Evolutionary conservation across 1,284 basidiomycete genomes (phyloP), one percentile per base, ranked within the genome.

Genomic region (Cryptococcus sp.): DNA sequence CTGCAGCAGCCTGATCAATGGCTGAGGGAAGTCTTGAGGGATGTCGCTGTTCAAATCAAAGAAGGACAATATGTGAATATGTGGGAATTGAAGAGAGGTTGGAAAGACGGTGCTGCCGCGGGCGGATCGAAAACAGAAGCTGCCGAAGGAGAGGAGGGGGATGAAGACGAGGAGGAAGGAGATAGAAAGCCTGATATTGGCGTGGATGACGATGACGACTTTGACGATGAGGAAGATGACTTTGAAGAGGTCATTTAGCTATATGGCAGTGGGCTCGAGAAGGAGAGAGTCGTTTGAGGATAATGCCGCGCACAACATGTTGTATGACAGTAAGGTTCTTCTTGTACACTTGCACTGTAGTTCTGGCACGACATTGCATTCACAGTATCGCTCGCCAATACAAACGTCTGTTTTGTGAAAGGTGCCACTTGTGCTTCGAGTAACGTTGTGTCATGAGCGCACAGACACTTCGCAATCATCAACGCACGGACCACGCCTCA

Each of bases 1-100:
- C 90, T 89, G 0, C 87, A 93, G 73, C 94, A 98, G 77, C 94
- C 94, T 1, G 91, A 95, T 75, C 86, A 83, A 16, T 97, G 93
- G 76, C 83, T 98, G 57, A 90, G 93, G 67, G 92, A 97, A 67
- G 87, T 91, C 0, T 79, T 98, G 50, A 81, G 80, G 19, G 88
- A 91, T 62, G 87, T 97, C 48, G 93, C 90, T 1, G 85, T 83
- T 59, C 81, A 93, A 48, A 87, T 93, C 73, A 86, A 87, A 55
- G 86, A 86, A 52, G 93, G 93, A 1, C 76, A 78, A n/a, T 83
- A 83, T 56, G 70, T 74, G 17, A 78, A 80, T 37, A 75, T 80
- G 65, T 83, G 78, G 70, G 61, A 68, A 57, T 55, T 77, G 50
- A 72, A 70, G 54, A 62, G 59, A 26, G 56, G 59, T 54, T 71